Conservation (phyloP, 306 rosid species). For the Cucurbita argyrosperma region DNA sequence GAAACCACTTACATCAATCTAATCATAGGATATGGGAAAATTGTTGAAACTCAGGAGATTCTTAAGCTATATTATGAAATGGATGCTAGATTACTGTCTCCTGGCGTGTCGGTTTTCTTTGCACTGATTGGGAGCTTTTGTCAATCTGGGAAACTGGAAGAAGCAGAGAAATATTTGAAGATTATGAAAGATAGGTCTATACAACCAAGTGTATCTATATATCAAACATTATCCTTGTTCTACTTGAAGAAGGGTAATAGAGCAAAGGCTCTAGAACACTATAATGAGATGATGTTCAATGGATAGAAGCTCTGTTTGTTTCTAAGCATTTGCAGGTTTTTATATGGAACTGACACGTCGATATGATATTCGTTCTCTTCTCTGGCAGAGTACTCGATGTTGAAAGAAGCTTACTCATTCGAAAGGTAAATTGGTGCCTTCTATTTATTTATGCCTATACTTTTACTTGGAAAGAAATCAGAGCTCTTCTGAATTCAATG, state of each 20-base stretch:
- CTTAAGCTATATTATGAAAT: constrained; percentile 67
- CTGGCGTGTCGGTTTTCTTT: constrained; percentile 33
- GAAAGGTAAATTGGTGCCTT: neutral
- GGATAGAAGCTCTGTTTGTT: neutral
- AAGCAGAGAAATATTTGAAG: constrained; percentile 46
- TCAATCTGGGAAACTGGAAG: constrained; percentile 36
- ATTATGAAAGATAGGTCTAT: constrained; percentile 44
- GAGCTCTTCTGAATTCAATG: neutral
- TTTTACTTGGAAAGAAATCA: neutral
- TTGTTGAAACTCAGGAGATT: constrained; percentile 26
- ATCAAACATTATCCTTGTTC: constrained; percentile 26
- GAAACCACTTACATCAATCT: constrained; percentile 34
- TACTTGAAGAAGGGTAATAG: constrained; percentile 25
- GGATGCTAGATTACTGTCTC: constrained; percentile 39
- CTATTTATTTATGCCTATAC: neutral
- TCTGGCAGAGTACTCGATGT: neutral
- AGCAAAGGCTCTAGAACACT: constrained; percentile 23
- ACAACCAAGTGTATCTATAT: constrained; percentile 18
- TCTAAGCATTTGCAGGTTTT: neutral
- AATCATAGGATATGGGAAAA: constrained; percentile 39
- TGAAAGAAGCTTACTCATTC: neutral
- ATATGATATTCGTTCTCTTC: neutral
- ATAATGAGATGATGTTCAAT: constrained; percentile 26
- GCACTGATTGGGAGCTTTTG: constrained; percentile 38
- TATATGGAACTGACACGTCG: neutral